phyloP scores from a whole-genome alignment of 1,284 basidiomycete genomes.

The Ganoderma meredithae region DNA sequence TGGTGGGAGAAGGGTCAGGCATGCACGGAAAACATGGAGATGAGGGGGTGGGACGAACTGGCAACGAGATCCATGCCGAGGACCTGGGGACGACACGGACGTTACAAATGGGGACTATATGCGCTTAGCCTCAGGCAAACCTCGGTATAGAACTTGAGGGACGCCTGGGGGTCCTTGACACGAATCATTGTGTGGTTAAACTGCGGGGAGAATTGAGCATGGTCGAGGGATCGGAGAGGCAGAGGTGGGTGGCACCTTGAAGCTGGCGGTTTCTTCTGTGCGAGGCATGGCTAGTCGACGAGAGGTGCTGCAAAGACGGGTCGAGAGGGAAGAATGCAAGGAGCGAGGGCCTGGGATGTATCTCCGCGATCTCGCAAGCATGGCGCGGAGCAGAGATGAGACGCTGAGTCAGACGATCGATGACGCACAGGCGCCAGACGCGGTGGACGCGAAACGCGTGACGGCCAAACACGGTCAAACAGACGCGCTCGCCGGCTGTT shows the following conservation, averaged over 20 bases:
- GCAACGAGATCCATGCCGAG: constrained; percentile 90
- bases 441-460: constrained; percentile 31
- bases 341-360: background rate
- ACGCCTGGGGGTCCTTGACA: constrained; percentile 87
- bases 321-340: background rate
- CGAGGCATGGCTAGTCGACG: constrained; percentile 59
- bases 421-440: constrained; percentile 20
- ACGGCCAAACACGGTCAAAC: constrained; percentile 34
- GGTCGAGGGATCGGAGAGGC: background rate
- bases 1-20: constrained; percentile 32
- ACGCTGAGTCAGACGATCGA: constrained; percentile 16
- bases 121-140: constrained; percentile 38
- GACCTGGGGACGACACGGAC: constrained; percentile 46
- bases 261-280: constrained; percentile 69
- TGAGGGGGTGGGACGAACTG: constrained; percentile 44
- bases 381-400: background rate
- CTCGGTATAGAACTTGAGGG: constrained; percentile 79
- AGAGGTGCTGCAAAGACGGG: constrained; percentile 15
- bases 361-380: background rate
- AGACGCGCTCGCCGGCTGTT: constrained; percentile 36
- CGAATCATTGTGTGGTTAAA: constrained; percentile 94
- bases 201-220: constrained; percentile 44
- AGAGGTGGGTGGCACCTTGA: constrained; percentile 52
- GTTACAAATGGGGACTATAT: background rate
- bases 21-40: constrained; percentile 12